phyloP scores from a whole-genome alignment of 148 eudicot genomes.

The Cornus kousa region DNA sequence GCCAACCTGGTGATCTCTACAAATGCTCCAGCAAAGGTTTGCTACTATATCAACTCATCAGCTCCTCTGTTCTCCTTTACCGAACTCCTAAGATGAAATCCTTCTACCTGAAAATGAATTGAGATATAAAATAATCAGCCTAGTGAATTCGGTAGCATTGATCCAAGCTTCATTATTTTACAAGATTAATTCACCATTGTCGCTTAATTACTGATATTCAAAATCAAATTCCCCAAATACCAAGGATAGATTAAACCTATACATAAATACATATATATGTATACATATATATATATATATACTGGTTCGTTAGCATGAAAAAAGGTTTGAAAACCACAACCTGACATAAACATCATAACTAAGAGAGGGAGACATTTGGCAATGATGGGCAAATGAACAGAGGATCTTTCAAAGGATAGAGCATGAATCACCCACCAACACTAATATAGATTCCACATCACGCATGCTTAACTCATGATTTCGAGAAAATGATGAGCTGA shows the following conservation, averaged over 20 bases:
- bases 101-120: not conserved
- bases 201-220: no score
- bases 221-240: no score
- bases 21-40: conserved; percentile 67
- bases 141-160: no score
- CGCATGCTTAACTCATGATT: not conserved
- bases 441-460: no score
- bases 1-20: conserved; percentile 69
- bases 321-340: not conserved
- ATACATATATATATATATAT: no score
- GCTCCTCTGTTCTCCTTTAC: not conserved
- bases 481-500: not conserved
- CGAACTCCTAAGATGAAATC: not conserved
- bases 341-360: no score
- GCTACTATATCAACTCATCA: conserved; percentile 3
- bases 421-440: not conserved
- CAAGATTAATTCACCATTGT: no score
- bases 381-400: not conserved
- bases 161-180: no score
- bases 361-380: not conserved
- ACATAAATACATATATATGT: no score
- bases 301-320: not conserved
- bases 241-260: no score
- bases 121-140: no score
- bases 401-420: not conserved